These are phyloP conservation scores for Xylaria arbuscula DNA, from an alignment of 2,329 filamentous ascomycete genomes.

Conservation along the genomic window DNA sequence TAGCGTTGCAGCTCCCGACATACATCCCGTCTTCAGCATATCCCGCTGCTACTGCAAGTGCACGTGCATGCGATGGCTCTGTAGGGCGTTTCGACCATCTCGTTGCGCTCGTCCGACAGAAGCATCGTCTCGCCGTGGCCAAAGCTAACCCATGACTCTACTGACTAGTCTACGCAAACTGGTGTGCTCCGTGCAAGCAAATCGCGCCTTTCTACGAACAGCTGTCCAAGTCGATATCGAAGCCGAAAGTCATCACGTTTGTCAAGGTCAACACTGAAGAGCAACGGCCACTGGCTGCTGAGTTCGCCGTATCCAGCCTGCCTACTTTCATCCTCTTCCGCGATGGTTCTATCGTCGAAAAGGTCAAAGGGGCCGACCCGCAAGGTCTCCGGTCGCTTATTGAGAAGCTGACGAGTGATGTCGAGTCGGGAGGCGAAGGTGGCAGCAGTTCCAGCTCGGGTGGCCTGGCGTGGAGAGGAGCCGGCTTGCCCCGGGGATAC, in stretches of 20 bases:
- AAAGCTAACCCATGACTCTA: conserved; percentile 43
- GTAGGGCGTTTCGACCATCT: not conserved
- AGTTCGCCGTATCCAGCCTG: conserved; percentile 79
- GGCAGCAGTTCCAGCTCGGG: conserved; percentile 54
- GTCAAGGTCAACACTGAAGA: conserved; percentile 86
- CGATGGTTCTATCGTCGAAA: conserved; percentile 73
- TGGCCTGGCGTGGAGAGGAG: conserved; percentile 75
- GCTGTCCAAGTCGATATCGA: conserved; percentile 76
- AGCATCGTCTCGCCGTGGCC: conserved; percentile 28
- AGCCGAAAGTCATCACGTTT: conserved; percentile 80
- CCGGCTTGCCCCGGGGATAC: conserved; percentile 81
- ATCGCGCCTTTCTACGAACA: conserved; percentile 87
- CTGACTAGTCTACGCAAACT: conserved; percentile 83
- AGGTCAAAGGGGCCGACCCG: conserved; percentile 79
- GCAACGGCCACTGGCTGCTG: conserved; percentile 71
- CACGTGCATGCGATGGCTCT: conserved; percentile 14
- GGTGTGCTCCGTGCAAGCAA: conserved; percentile 84
- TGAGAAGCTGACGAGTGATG: conserved; percentile 75
- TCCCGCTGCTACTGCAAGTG: conserved; percentile 5
- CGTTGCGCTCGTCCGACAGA: conserved; percentile 4
- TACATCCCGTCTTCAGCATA: conserved; percentile 17
- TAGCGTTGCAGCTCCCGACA: conserved; percentile 20
- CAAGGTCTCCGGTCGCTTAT: conserved; percentile 76
- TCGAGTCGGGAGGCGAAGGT: conserved; percentile 61
- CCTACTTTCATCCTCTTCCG: conserved; percentile 95